Percentiles rank a stretch among this genome's conserved stretches.
Conservation (phyloP, 768 basidiomycete species). For the Auricularia sp. region DNA sequence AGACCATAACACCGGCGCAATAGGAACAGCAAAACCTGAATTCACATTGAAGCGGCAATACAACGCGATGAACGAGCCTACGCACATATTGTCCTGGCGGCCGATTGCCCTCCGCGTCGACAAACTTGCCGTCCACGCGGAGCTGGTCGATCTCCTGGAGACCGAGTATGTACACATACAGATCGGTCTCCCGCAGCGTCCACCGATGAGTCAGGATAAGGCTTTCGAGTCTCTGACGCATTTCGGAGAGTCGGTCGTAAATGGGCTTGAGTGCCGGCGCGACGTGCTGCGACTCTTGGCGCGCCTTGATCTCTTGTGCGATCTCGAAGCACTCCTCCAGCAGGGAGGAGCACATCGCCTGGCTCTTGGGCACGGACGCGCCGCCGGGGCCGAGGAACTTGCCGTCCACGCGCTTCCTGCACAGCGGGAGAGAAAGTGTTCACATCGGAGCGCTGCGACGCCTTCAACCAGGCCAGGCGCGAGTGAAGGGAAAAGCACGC, state of each 20-base stretch:
- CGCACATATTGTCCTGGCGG: constrained; percentile 92
- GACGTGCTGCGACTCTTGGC: constrained; percentile 84
- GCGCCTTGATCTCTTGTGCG: constrained; percentile 86
- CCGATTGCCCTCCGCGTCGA: constrained; percentile 84
- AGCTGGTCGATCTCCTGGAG: constrained; percentile 95
- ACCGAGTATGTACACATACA: constrained; percentile 88
- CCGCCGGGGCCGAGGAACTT: constrained; percentile 91
- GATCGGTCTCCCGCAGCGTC: constrained; percentile 89
- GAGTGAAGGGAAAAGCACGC: constrained; percentile 37
- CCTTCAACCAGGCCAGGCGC: not conserved
- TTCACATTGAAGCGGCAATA: not conserved
- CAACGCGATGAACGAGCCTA: constrained; percentile 7
- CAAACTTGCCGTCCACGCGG: constrained; percentile 94
- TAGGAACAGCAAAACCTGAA: constrained; percentile 82
- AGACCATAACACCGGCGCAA: constrained; percentile 92
- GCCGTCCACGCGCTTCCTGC: constrained; percentile 85
- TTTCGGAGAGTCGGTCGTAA: constrained; percentile 79
- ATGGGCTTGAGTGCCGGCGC: constrained; percentile 81
- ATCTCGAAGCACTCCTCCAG: constrained; percentile 97
- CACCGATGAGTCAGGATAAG: constrained; percentile 92
- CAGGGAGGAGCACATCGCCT: constrained; percentile 83
- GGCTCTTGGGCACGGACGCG: constrained; percentile 73
- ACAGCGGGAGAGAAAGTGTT: not conserved
- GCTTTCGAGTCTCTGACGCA: constrained; percentile 82
- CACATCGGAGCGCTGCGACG: not conserved